These are phyloP conservation scores for Harringtonia aguacate DNA, from an alignment of 2,329 filamentous ascomycete species.

Conservation along the genomic window DNA sequence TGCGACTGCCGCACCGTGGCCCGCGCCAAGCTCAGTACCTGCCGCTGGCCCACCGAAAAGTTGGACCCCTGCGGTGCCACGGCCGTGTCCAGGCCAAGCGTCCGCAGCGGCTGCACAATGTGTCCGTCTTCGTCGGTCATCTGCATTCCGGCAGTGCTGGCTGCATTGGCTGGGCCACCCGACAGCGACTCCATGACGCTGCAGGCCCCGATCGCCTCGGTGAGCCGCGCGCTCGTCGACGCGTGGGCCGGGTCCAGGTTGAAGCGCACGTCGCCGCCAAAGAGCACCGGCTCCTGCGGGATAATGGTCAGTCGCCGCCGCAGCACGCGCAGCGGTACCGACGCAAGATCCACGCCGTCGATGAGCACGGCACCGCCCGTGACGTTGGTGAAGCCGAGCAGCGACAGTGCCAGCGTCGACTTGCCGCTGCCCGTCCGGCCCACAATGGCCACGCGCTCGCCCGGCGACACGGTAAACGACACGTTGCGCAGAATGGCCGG, in stretches of 20 bases:
- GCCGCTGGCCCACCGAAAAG: slow-evolving; percentile 47
- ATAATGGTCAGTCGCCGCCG: slow-evolving; percentile 26
- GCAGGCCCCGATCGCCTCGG: slow-evolving; percentile 51
- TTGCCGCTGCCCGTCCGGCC: slow-evolving; percentile 60
- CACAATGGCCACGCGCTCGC: slow-evolving; percentile 54
- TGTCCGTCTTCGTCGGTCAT: not conserved
- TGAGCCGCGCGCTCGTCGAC: slow-evolving; percentile 40
- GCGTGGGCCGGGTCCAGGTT: slow-evolving; percentile 56
- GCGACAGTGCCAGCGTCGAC: slow-evolving; percentile 34
- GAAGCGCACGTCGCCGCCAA: slow-evolving; percentile 27
- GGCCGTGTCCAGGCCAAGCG: slow-evolving; percentile 29
- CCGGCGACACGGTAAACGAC: slow-evolving; percentile 27
- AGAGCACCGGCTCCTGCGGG: slow-evolving; percentile 27
- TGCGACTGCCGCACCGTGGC: slow-evolving; percentile 44
- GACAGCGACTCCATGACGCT: slow-evolving; percentile 43
- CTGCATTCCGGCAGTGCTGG: not conserved
- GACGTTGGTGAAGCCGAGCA: slow-evolving; percentile 25
- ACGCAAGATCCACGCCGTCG: slow-evolving; percentile 24
- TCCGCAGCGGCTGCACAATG: not conserved
- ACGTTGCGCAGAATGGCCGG: slow-evolving; percentile 19
- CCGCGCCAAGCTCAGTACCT: slow-evolving; percentile 46
- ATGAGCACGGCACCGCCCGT: slow-evolving; percentile 20
- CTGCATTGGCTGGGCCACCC: not conserved
- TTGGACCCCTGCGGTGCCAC: slow-evolving; percentile 44
- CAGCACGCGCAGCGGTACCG: slow-evolving; percentile 21